These are phyloP conservation scores for Pelagomonas calceolata DNA, from an alignment of 108 stramenopile genomes.

Conservation along the genomic window DNA sequence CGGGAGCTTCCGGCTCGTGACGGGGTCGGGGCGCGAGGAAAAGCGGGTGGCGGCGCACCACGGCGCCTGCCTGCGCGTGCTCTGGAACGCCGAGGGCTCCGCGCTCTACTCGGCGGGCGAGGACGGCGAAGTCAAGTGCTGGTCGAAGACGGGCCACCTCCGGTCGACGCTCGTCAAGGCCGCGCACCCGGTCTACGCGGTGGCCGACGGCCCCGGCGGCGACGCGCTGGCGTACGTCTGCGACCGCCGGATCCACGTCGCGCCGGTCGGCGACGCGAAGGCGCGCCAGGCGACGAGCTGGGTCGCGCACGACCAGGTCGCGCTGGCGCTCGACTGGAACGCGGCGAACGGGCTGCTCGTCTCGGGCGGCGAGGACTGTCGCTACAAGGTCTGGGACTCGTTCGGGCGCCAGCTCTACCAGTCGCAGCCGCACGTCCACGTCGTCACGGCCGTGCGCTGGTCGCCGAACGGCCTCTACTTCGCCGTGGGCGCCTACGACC, in stretches of 20 bases:
- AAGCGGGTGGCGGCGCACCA: slow-evolving; percentile 29
- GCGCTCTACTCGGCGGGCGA: slow-evolving; percentile 52
- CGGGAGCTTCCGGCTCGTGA: slow-evolving; percentile 43
- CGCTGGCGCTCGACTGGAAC: slow-evolving; percentile 45
- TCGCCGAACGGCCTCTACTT: slow-evolving; percentile 41
- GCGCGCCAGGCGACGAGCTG: slow-evolving; percentile 30
- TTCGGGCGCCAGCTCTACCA: slow-evolving; percentile 35
- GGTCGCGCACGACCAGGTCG: slow-evolving; percentile 38
- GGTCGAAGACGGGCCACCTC: slow-evolving; percentile 46
- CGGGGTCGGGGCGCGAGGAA: slow-evolving; percentile 42
- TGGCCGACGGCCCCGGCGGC: slow-evolving; percentile 38
- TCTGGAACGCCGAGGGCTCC: slow-evolving; percentile 49
- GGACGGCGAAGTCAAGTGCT: slow-evolving; percentile 58
- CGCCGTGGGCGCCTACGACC: slow-evolving; percentile 45
- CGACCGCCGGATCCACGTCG: slow-evolving; percentile 31
- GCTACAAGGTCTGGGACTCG: slow-evolving; percentile 43
- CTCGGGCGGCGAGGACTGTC: slow-evolving; percentile 51
- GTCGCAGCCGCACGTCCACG: slow-evolving; percentile 32
- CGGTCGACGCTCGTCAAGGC: slow-evolving; percentile 38
- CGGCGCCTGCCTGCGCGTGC: slow-evolving; percentile 40
- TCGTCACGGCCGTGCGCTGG: slow-evolving; percentile 48
- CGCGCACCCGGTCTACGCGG: slow-evolving; percentile 34
- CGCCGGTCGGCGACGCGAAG: slow-evolving; percentile 22
- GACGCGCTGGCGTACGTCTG: slow-evolving; percentile 34
- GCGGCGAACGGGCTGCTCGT: slow-evolving; percentile 30